Conservation (phyloP, 2,329 filamentous ascomycete genomes). For the Arthrobotrys sphaeroides region DNA sequence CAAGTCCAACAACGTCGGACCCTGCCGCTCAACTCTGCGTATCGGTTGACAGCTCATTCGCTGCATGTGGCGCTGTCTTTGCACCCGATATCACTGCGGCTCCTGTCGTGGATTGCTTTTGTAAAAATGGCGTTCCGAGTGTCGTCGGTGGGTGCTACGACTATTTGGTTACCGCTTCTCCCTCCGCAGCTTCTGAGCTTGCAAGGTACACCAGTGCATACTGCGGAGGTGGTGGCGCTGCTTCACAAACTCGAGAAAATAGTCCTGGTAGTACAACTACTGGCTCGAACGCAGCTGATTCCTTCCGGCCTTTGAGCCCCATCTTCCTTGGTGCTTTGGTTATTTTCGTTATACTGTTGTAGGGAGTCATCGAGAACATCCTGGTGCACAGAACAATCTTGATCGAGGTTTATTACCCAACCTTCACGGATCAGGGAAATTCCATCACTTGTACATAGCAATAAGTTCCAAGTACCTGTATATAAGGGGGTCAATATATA, state of each 20-base stretch:
- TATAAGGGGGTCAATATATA: too few relatives aligned
- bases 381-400: too few relatives aligned
- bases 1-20: not conserved
- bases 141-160: not conserved
- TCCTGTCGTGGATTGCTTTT: not conserved
- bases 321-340: not conserved
- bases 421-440: too few relatives aligned
- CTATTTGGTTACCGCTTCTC: not conserved
- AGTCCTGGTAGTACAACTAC: not conserved
- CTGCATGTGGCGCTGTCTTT: not conserved
- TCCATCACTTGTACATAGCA: too few relatives aligned
- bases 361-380: too few relatives aligned
- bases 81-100: not conserved
- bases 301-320: not conserved
- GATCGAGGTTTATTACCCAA: too few relatives aligned
- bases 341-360: not conserved
- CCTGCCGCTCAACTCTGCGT: not conserved
- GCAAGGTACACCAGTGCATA: not conserved
- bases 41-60: not conserved
- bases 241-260: not conserved
- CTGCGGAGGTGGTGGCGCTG: not conserved
- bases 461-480: too few relatives aligned
- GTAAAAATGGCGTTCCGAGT: not conserved
- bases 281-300: not conserved
- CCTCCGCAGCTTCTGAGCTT: not conserved